Evolutionary conservation across 208 protist species (phyloP), one percentile per base, ranked within the genome.

Genomic region (Spongospora subterranea): DNA sequence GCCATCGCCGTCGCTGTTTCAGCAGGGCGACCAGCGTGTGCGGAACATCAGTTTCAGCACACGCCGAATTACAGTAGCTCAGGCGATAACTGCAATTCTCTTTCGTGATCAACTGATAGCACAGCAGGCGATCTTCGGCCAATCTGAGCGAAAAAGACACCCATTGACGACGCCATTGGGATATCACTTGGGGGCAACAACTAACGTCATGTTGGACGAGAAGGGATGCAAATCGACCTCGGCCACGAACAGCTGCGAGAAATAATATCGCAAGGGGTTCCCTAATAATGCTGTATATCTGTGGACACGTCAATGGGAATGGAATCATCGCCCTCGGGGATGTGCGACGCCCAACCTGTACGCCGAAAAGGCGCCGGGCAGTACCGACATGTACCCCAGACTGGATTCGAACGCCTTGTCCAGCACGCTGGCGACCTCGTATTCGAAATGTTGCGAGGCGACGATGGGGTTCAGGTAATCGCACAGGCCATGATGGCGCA

Each of bases 71-170:
- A 45, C 32, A 40, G 45, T 90, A 90, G 46, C 88, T 66, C 0
- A 90, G 45, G n/a, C 43, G 32, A 45, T 90, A 90, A 65, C 53
- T 90, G 88, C 88, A 65, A 0, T 90, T 90, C 24, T 40, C 60
- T 53, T 71, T 90, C 43, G 53, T 45, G n/a, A 90, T 90, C n/a
- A 90, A 53, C 40, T 46, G 45, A 53, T 71, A 90, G 88, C 88
- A 90, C 40, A 90, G 88, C 46, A 90, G 53, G 1, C 88, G 0
- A 53, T 90, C 88, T 65, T 90, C 88, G 24, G 88, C 88, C 0
- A 90, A 53, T 0, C 88, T 82, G n/a, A 35, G 13, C 71, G n/a
- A 43, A 82, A n/a, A 60, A 60, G 24, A 60, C 50, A 60, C 6
- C 24, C 13, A 6, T 24, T 60, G 6, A 6, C 6, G 24, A 60